Conservation (phyloP, 495 filamentous ascomycete species). For the Astrothelium macrocarpum region DNA sequence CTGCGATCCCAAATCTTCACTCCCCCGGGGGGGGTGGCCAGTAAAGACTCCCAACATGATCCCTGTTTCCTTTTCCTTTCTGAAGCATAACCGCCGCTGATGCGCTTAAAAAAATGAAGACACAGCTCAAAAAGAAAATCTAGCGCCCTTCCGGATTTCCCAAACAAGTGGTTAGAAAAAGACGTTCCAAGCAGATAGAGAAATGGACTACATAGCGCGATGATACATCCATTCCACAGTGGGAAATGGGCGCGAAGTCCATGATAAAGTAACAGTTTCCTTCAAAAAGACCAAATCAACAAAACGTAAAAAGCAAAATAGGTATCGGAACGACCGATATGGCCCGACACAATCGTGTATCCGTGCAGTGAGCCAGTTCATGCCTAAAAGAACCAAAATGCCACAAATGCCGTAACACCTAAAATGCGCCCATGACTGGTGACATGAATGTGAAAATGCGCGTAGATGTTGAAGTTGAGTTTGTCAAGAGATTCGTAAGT, state of each 20-base stretch:
- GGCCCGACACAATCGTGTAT: neutral
- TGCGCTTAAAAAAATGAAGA: neutral
- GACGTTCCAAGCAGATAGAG: too few relatives aligned
- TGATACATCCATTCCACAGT: too few relatives aligned
- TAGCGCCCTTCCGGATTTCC: too few relatives aligned
- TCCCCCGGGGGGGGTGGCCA: neutral
- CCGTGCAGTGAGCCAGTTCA: neutral
- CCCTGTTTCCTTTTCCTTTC: neutral
- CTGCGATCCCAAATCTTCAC: neutral
- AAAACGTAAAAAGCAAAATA: neutral
- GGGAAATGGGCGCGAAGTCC: too few relatives aligned
- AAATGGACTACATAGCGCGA: neutral
- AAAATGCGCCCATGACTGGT: neutral
- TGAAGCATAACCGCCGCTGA: conserved; percentile 1
- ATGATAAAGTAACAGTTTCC: neutral
- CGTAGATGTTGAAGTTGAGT: neutral
- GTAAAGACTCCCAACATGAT: neutral
- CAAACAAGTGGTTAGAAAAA: too few relatives aligned
- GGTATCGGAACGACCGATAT: neutral
- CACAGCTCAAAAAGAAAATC: neutral
- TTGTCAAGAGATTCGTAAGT: neutral
- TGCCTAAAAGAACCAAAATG: neutral
- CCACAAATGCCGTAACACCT: neutral
- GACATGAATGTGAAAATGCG: neutral
- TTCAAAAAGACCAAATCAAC: neutral